phyloP scores from a whole-genome alignment of 2,329 filamentous ascomycete genomes.

The Penicillium sp. region DNA sequence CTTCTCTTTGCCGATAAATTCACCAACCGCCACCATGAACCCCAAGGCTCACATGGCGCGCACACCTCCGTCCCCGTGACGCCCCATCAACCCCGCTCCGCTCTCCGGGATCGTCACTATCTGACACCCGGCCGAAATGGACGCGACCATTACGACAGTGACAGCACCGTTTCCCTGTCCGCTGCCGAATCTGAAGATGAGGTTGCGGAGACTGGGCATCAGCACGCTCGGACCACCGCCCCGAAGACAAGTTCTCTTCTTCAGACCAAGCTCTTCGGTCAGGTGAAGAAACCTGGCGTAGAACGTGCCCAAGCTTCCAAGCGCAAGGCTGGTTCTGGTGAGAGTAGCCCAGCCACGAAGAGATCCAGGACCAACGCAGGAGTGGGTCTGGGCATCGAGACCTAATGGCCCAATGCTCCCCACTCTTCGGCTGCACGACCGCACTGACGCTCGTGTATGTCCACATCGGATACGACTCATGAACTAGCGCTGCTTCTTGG shows the following conservation, averaged over 20 bases:
- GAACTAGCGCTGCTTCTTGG: conserved; percentile 22
- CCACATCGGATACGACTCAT: conserved; percentile 27
- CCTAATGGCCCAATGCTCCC: conserved; percentile 14
- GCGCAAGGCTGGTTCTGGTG: conserved; percentile 43
- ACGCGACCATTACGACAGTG: conserved; percentile 65
- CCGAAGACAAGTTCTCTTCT: conserved; percentile 50
- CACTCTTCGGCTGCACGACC: conserved; percentile 3
- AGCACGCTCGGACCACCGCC: conserved; percentile 31
- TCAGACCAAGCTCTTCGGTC: conserved; percentile 66
- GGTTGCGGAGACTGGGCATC: conserved; percentile 27
- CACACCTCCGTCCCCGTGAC: conserved; percentile 77
- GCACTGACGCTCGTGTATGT: not conserved
- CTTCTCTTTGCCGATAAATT: conserved; percentile 44
- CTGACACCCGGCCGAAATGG: conserved; percentile 61
- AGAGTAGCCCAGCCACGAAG: conserved; percentile 46
- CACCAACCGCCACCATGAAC: conserved; percentile 35
- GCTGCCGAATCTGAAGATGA: conserved; percentile 59
- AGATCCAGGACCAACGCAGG: conserved; percentile 51
- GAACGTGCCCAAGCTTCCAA: conserved; percentile 38
- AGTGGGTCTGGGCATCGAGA: conserved; percentile 60
- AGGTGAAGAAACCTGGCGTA: conserved; percentile 58
- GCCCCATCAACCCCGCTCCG: conserved; percentile 59
- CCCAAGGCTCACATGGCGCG: conserved; percentile 15
- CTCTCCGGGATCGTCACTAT: conserved; percentile 55
- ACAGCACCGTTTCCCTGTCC: conserved; percentile 79